Evolutionary conservation across 371 early-diverging fungal species (phyloP).

Genomic region (Mortierella sp.): DNA sequence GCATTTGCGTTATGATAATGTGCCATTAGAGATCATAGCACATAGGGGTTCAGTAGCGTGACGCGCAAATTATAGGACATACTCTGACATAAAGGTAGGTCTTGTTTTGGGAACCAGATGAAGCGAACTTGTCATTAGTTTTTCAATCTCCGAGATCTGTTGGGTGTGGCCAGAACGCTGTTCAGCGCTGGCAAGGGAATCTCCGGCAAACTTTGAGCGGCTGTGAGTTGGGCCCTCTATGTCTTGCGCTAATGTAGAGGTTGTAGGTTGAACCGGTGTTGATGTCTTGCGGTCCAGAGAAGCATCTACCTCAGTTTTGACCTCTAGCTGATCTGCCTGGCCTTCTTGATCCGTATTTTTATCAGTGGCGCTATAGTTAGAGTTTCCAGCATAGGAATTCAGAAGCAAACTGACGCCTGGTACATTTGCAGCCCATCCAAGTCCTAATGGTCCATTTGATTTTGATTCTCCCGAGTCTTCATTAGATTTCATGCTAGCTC

Average conservation of each 20-base stretch:
- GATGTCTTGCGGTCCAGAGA: not conserved
- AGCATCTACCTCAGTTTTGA: not conserved
- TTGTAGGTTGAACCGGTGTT: not conserved
- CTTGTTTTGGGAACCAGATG: slow-evolving; percentile 44
- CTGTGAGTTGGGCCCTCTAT: slow-evolving; percentile 1
- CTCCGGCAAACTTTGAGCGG: slow-evolving; percentile 15
- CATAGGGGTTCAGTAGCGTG: not conserved
- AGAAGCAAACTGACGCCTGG: slow-evolving; percentile 50
- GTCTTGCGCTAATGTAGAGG: not conserved
- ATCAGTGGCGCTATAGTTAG: not conserved
- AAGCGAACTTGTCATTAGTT: slow-evolving; percentile 51
- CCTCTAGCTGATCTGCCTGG: not conserved
- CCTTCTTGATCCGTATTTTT: slow-evolving; percentile 9
- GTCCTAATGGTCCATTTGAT: slow-evolving; percentile 18
- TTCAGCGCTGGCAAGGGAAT: slow-evolving; percentile 6
- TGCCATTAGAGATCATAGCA: not conserved
- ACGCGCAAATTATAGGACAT: slow-evolving; percentile 5
- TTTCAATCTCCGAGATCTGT: slow-evolving; percentile 48
- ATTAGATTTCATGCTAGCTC: not conserved
- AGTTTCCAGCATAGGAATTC: slow-evolving; percentile 25
- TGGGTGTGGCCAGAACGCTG: slow-evolving; percentile 27
- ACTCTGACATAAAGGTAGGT: slow-evolving; percentile 39
- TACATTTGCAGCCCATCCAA: slow-evolving; percentile 52
- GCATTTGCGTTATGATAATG: not conserved
- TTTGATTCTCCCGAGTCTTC: slow-evolving; percentile 22